These are phyloP conservation scores for Cucumis hystrix DNA, from an alignment of 306 rosid species.

Conservation along the genomic window DNA sequence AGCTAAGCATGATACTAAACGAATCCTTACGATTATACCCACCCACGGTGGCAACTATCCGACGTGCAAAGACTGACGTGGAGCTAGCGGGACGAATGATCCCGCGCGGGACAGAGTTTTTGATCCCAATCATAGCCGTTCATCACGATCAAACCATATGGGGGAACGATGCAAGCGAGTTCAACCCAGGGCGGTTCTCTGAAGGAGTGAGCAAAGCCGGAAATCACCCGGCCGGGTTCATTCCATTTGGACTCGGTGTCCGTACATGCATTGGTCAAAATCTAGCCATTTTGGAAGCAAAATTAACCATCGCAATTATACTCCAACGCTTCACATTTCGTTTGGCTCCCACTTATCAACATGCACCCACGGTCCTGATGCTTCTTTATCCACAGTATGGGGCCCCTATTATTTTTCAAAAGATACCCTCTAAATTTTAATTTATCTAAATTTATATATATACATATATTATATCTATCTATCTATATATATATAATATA, in stretches of 20 bases:
- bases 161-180: slow-evolving; percentile 76
- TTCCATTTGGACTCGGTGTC: slow-evolving; percentile 74
- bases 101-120: slow-evolving; percentile 73
- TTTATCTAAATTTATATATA: no score
- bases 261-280: slow-evolving; percentile 91
- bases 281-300: slow-evolving; percentile 69
- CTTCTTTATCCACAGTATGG: slow-evolving; percentile 89
- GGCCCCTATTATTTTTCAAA: slow-evolving; percentile 61
- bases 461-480: no score
- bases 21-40: slow-evolving; percentile 79
- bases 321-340: slow-evolving; percentile 76
- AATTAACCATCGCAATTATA: slow-evolving; percentile 56
- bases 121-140: slow-evolving; percentile 81
- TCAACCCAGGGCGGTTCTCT: slow-evolving; percentile 73
- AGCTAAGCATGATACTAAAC: slow-evolving; percentile 82
- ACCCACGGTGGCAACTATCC: slow-evolving; percentile 65
- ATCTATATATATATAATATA: no score
- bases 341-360: slow-evolving; percentile 76
- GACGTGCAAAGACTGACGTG: slow-evolving; percentile 59
- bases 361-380: slow-evolving; percentile 94
- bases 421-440: neutral
- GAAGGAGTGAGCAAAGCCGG: slow-evolving; percentile 66
- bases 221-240: slow-evolving; percentile 55
- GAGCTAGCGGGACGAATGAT: slow-evolving; percentile 58
- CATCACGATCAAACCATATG: slow-evolving; percentile 71